A percentile compares a stretch with the other conserved stretches of the same genome.
Conservation (phyloP, 441 rosid genomes). For the Macaranga tanarius region DNA sequence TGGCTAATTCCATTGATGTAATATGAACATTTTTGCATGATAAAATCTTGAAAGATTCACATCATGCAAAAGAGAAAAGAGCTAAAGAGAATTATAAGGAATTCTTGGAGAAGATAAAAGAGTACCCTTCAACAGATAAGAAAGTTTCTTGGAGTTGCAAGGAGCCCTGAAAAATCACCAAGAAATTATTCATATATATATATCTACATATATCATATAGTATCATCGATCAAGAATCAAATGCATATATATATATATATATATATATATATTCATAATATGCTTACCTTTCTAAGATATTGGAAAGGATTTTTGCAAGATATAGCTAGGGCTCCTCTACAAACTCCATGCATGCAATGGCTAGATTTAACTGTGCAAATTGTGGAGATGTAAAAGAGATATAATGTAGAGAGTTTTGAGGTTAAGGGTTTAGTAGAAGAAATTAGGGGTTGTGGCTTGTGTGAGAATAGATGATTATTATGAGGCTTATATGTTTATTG, state of each 20-base stretch:
- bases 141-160: background rate
- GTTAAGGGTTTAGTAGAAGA: too few species aligned
- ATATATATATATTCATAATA: too few species aligned
- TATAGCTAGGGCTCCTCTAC: slow-evolving; percentile 23
- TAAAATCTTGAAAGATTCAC: background rate
- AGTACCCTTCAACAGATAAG: background rate
- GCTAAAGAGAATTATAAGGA: too few species aligned
- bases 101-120: background rate
- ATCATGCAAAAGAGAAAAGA: background rate
- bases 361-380: background rate
- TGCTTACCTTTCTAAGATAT: slow-evolving; percentile 7
- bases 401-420: too few species aligned
- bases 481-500: slow-evolving; percentile 28
- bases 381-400: background rate
- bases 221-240: background rate
- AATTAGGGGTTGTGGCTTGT: slow-evolving; percentile 31
- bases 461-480: slow-evolving; percentile 32
- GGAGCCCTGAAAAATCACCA: slow-evolving; percentile 21
- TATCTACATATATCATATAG: background rate
- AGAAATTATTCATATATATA: background rate
- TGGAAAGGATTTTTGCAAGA: background rate
- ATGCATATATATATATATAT: background rate
- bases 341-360: slow-evolving; percentile 32
- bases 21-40: background rate
- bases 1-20: background rate